These are phyloP conservation scores for Xerocomus amazonicus DNA, from an alignment of 1,284 basidiomycete genomes.

Conservation along the genomic window DNA sequence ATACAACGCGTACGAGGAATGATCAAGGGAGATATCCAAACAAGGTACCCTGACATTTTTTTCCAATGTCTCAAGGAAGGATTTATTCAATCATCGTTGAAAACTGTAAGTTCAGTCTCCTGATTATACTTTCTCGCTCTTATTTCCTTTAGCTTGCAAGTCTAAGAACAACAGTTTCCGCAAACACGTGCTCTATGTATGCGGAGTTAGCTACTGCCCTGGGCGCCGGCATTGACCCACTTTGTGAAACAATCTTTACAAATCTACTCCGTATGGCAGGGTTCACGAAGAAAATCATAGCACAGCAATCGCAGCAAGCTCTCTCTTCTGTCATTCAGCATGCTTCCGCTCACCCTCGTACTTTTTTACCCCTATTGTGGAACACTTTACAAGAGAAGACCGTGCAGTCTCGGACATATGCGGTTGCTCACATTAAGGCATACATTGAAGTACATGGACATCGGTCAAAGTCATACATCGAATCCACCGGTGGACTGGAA, in stretches of 20 bases:
- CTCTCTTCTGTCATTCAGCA: conserved; percentile 68
- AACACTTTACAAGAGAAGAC: conserved; percentile 81
- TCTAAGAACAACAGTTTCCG: conserved; percentile 88
- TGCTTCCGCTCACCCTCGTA: conserved; percentile 70
- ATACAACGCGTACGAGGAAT: conserved; percentile 86
- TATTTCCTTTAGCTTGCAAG: conserved; percentile 63
- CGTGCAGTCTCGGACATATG: conserved; percentile 72
- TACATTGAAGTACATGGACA: conserved; percentile 71
- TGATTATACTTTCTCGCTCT: conserved; percentile 1
- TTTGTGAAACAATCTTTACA: conserved; percentile 72
- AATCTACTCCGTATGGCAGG: conserved; percentile 85
- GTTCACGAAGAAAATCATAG: conserved; percentile 94
- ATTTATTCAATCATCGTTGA: conserved; percentile 80
- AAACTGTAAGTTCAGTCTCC: conserved; percentile 60
- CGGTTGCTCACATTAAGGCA: conserved; percentile 62
- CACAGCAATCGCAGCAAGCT: conserved; percentile 79
- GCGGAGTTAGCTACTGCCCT: conserved; percentile 71
- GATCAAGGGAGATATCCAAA: conserved; percentile 80
- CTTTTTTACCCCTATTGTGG: conserved; percentile 71
- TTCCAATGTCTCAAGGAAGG: conserved; percentile 69
- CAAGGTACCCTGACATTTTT: conserved; percentile 73
- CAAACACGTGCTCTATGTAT: conserved; percentile 78
- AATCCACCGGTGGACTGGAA: conserved; percentile 63
- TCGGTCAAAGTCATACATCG: conserved; percentile 62
- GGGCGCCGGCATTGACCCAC: conserved; percentile 69